phyloP scores from a whole-genome alignment of 768 basidiomycete genomes.

The Basidioascus undulatus region DNA sequence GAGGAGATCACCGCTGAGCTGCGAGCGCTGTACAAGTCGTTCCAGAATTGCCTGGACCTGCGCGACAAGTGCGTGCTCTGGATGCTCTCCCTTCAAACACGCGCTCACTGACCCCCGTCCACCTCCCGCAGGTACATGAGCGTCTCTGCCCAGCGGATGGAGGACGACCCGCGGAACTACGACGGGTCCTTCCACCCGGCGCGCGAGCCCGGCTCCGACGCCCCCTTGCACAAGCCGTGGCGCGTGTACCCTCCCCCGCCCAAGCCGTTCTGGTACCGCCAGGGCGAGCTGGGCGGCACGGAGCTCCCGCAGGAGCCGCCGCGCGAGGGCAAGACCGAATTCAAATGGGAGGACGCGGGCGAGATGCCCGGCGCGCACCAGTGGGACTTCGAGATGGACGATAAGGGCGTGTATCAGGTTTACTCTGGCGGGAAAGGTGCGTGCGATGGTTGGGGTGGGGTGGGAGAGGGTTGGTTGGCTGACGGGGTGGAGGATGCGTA shows the following conservation, averaged over 20 bases:
- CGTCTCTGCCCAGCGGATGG: slow-evolving; percentile 66
- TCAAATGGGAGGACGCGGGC: slow-evolving; percentile 45
- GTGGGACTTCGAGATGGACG: slow-evolving; percentile 43
- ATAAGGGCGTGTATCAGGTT: slow-evolving; percentile 75
- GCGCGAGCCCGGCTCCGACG: slow-evolving; percentile 24
- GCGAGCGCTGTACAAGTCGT: slow-evolving; percentile 32
- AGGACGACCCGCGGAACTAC: slow-evolving; percentile 81
- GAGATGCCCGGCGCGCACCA: slow-evolving; percentile 39
- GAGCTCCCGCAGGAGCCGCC: no score
- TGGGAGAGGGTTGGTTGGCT: neutral
- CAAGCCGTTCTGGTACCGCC: slow-evolving; percentile 76
- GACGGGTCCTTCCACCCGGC: slow-evolving; percentile 36
- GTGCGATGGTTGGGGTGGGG: slow-evolving; percentile 5
- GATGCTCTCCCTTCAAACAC: no score
- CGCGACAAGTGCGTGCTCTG: no score
- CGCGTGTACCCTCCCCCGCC: slow-evolving; percentile 78
- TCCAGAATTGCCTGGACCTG: slow-evolving; percentile 64
- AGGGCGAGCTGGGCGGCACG: slow-evolving; percentile 5
- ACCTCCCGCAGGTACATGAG: no score
- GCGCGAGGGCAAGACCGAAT: slow-evolving; percentile 34
- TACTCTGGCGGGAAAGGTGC: slow-evolving; percentile 21
- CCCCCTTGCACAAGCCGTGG: slow-evolving; percentile 43
- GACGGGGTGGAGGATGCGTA: neutral
- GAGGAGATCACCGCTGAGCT: slow-evolving; percentile 17
- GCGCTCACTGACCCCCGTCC: no score